phyloP scores from a whole-genome alignment of 805 yeast genomes.

The Metschnikowia baotianmanensis region DNA sequence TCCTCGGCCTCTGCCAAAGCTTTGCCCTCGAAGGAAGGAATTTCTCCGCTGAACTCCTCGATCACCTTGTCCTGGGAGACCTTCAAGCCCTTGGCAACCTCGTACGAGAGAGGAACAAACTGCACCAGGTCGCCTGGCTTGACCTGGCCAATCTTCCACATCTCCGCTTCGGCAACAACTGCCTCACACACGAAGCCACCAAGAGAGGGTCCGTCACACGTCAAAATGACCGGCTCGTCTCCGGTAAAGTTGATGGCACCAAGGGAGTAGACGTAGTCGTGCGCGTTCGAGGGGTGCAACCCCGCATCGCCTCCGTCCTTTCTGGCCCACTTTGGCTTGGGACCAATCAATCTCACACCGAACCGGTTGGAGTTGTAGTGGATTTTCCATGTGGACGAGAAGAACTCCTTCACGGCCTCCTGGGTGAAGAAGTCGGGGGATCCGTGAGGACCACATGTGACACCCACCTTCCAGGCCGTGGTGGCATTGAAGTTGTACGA shows the following conservation, averaged over 20 bases:
- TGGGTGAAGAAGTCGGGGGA: slow-evolving; percentile 89
- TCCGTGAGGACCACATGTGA: slow-evolving; percentile 97
- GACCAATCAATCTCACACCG: slow-evolving; percentile 92
- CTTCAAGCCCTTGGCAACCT: slow-evolving; percentile 65
- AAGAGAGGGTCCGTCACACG: slow-evolving; percentile 96
- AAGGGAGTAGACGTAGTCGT: slow-evolving; percentile 92
- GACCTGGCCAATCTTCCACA: slow-evolving; percentile 98
- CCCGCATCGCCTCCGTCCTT: slow-evolving; percentile 97
- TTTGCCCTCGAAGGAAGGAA: slow-evolving; percentile 31
- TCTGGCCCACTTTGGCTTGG: slow-evolving; percentile 97
- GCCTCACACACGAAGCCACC: slow-evolving; percentile 98
- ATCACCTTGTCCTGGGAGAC: slow-evolving; percentile 56
- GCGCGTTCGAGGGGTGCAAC: slow-evolving; percentile 97
- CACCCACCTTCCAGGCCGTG: slow-evolving; percentile 80
- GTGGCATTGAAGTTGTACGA: slow-evolving; percentile 35
- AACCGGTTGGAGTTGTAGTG: slow-evolving; percentile 97
- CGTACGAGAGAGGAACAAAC: slow-evolving; percentile 75
- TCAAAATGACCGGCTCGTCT: slow-evolving; percentile 95
- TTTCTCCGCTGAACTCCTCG: slow-evolving; percentile 42
- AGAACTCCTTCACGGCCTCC: slow-evolving; percentile 75
- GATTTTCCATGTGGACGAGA: slow-evolving; percentile 81
- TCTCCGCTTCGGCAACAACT: slow-evolving; percentile 91
- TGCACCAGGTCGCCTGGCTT: slow-evolving; percentile 88
- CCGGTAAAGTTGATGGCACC: slow-evolving; percentile 99
- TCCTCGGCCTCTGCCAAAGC: slow-evolving; percentile 45